Evolutionary conservation across 495 filamentous ascomycete genomes (phyloP).

Genomic region (Xylaria telfairii): DNA sequence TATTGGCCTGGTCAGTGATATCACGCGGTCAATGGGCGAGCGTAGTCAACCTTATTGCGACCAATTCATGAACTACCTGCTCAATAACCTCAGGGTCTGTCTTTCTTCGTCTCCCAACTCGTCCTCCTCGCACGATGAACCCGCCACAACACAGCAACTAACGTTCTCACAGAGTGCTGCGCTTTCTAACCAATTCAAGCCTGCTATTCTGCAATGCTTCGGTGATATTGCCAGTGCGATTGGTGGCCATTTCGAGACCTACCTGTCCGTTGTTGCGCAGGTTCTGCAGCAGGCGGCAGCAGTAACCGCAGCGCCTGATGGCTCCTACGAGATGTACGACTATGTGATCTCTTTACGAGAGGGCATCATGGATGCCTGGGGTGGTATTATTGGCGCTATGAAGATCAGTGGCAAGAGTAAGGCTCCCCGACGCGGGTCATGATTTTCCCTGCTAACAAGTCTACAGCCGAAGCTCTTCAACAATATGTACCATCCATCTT

Average conservation of each 20-base stretch:
- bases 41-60: constrained; percentile 94
- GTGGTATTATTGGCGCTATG: constrained; percentile 91
- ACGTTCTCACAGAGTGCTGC: constrained; percentile 61
- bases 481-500: constrained; percentile 89
- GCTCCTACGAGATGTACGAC: constrained; percentile 88
- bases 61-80: constrained; percentile 93
- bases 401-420: constrained; percentile 78
- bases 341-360: constrained; percentile 94
- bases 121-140: neutral
- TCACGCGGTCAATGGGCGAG: constrained; percentile 87
- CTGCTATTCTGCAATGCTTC: constrained; percentile 96
- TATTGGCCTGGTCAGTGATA: constrained; percentile 95
- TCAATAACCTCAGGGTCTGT: constrained; percentile 86
- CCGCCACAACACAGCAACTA: constrained; percentile 32
- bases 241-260: constrained; percentile 87
- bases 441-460: constrained; percentile 31
- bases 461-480: constrained; percentile 68
- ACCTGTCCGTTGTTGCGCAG: constrained; percentile 87
- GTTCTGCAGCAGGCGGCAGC: constrained; percentile 91
- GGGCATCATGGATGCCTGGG: constrained; percentile 99
- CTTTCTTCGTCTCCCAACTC: constrained; percentile 8
- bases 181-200: constrained; percentile 95
- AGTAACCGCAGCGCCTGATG: constrained; percentile 73
- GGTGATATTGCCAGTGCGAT: constrained; percentile 98
- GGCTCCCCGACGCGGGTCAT: constrained; percentile 32